Evolutionary conservation across 306 rosid species (phyloP).

Genomic region (Potentilla sterilis): DNA sequence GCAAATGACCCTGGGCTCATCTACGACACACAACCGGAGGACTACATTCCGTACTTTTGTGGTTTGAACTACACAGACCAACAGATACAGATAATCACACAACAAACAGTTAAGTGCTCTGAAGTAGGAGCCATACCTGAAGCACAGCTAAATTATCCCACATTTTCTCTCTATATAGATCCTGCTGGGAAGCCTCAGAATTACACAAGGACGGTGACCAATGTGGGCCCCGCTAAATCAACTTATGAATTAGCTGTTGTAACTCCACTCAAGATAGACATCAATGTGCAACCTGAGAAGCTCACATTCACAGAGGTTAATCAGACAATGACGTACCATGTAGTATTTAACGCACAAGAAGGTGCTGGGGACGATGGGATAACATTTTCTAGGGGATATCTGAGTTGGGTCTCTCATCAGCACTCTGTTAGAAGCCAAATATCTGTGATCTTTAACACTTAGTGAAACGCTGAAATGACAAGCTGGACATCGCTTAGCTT

Average conservation of each 20-base stretch:
- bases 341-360: conserved; percentile 21
- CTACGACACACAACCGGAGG: conserved; percentile 40
- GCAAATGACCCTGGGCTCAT: conserved; percentile 57
- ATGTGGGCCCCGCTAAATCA: conserved; percentile 43
- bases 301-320: conserved; percentile 40
- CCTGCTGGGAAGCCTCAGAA: conserved; percentile 15
- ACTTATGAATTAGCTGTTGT: conserved; percentile 24
- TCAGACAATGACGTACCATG: conserved; percentile 29
- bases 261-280: conserved; percentile 22
- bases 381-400: conserved; percentile 27
- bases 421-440: conserved; percentile 40
- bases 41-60: conserved; percentile 51
- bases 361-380: not conserved
- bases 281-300: conserved; percentile 24
- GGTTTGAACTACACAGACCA: conserved; percentile 41
- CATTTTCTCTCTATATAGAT: conserved; percentile 37
- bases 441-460: not conserved
- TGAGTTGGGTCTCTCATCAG: conserved; percentile 42
- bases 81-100: conserved; percentile 29
- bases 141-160: conserved; percentile 48
- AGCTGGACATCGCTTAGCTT: not conserved
- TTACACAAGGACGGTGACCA: conserved; percentile 40
- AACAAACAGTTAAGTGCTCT: conserved; percentile 25
- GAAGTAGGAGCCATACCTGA: conserved; percentile 24
- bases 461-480: not conserved